phyloP scores from a whole-genome alignment of 306 rosid species.

The Rubus parviflorus region DNA sequence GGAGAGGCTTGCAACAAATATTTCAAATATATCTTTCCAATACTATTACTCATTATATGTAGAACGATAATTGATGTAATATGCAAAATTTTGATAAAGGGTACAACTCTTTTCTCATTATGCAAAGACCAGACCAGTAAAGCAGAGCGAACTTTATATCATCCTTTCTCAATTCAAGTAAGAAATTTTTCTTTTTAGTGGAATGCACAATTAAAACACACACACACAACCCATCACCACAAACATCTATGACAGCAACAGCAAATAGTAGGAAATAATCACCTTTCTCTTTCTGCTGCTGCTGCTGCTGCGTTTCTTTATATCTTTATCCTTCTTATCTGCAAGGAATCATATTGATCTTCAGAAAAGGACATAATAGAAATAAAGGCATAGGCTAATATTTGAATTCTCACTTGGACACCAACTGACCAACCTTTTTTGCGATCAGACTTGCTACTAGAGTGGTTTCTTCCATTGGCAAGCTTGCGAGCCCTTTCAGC shows the following conservation, averaged over 20 bases:
- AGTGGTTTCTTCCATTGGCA: conserved; percentile 84
- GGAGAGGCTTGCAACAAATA: not conserved
- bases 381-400: not conserved
- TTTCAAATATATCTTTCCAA: not conserved
- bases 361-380: conserved; percentile 20
- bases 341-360: conserved; percentile 30
- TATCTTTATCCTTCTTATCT: conserved; percentile 75
- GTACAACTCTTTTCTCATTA: not conserved
- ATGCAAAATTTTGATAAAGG: not conserved
- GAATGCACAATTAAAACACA: not conserved
- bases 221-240: not conserved
- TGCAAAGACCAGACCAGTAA: not conserved
- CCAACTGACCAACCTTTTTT: conserved; percentile 53
- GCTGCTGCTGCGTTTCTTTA: conserved; percentile 87
- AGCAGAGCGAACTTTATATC: not conserved
- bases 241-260: not conserved
- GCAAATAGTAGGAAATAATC: conserved; percentile 20
- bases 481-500: conserved; percentile 93
- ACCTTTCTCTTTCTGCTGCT: conserved; percentile 92
- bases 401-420: conserved; percentile 15
- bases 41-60: not conserved
- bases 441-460: conserved; percentile 64
- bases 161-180: not conserved
- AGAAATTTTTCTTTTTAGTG: conserved; percentile 15
- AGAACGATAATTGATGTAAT: not conserved